Percentiles rank a stretch among this genome's conserved stretches.
These are phyloP conservation scores for Claviceps paspali DNA, from an alignment of 2,329 filamentous ascomycete species.

Conservation along the genomic window DNA sequence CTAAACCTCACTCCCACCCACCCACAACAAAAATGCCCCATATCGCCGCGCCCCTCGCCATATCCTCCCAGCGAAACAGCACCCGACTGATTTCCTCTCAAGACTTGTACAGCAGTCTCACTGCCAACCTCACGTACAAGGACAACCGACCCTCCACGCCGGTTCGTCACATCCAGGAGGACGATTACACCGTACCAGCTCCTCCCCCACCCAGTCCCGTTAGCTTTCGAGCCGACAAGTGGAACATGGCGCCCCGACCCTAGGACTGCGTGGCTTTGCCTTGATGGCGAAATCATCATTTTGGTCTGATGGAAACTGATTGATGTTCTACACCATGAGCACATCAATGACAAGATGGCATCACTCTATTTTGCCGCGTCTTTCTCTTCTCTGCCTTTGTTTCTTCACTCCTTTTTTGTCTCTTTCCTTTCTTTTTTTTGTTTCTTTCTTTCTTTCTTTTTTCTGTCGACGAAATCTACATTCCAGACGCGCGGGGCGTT, in stretches of 20 bases:
- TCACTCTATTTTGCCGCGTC: background rate
- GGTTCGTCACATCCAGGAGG: conserved; percentile 35
- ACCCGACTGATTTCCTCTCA: conserved; percentile 29
- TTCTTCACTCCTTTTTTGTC: too few relatives aligned
- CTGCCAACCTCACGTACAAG: conserved; percentile 32
- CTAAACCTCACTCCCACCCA: too few relatives aligned
- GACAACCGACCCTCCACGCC: conserved; percentile 28
- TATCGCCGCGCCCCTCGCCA: conserved; percentile 28
- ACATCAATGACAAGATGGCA: background rate
- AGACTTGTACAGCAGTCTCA: conserved; percentile 38
- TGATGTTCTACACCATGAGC: background rate
- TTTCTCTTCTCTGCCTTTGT: background rate
- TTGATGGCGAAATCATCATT: conserved; percentile 2
- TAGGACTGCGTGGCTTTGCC: background rate
- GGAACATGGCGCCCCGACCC: conserved; percentile 3
- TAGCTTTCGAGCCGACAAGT: conserved; percentile 36
- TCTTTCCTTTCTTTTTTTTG: background rate
- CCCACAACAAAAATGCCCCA: conserved; percentile 16
- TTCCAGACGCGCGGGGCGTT: conserved; percentile 2
- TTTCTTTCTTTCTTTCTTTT: background rate
- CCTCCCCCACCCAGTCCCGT: conserved; percentile 50
- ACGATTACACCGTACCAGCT: conserved; percentile 49
- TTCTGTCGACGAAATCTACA: background rate
- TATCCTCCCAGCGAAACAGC: conserved; percentile 29
- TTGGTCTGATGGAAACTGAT: background rate